phyloP scores from a whole-genome alignment of 495 filamentous ascomycete genomes.

The Chaetomidium leptoderma region DNA sequence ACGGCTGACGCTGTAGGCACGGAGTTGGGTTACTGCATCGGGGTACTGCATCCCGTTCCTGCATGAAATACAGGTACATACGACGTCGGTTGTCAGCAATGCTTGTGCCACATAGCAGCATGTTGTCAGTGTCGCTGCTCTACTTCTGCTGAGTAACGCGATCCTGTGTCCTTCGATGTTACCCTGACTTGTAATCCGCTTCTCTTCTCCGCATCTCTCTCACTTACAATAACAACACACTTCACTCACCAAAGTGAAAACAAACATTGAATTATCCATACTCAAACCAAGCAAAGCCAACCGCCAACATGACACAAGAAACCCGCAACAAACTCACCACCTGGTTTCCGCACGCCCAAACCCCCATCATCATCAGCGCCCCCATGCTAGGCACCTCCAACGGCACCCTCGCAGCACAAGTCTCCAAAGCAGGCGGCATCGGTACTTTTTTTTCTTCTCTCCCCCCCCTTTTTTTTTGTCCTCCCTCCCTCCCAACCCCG shows the following conservation, averaged over 20 bases:
- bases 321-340: conserved; percentile 15
- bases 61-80: too few species aligned
- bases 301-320: not conserved
- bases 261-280: not conserved
- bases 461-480: not conserved
- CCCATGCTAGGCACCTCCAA: conserved; percentile 69
- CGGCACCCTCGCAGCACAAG: conserved; percentile 57
- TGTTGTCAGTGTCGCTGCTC: too few species aligned
- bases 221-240: not conserved
- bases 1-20: too few species aligned
- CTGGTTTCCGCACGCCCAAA: conserved; percentile 55
- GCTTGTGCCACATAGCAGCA: too few species aligned
- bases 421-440: conserved; percentile 64
- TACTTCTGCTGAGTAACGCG: too few species aligned
- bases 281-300: not conserved
- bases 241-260: not conserved
- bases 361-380: conserved; percentile 61
- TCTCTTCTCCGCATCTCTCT: not conserved
- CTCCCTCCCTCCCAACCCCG: not conserved
- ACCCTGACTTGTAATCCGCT: not conserved
- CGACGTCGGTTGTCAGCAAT: too few species aligned
- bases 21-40: too few species aligned
- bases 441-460: conserved; percentile 33
- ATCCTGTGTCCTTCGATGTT: too few species aligned
- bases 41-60: too few species aligned